phyloP scores from a whole-genome alignment of 345 rosid genomes.

The Geranium brycei region DNA sequence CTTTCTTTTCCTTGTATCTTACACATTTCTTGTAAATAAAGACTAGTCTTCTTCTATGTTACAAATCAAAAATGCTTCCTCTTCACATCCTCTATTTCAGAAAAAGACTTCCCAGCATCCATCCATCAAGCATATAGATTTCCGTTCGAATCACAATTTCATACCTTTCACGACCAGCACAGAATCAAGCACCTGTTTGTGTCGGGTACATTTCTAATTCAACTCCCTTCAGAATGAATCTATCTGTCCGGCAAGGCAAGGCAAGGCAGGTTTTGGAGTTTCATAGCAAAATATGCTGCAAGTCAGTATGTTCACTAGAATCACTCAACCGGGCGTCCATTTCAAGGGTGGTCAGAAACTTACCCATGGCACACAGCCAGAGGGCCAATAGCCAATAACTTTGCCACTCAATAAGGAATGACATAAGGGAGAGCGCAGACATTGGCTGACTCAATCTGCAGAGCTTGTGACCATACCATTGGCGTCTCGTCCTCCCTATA shows the following conservation, averaged over 20 bases:
- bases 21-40: slow-evolving; percentile 25
- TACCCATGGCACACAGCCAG: not conserved
- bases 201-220: not conserved
- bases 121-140: slow-evolving; percentile 14
- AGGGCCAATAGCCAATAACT: slow-evolving; percentile 5
- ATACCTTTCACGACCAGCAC: not conserved
- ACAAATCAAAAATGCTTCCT: slow-evolving; percentile 38
- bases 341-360: not conserved
- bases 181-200: not conserved
- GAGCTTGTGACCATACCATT: slow-evolving; percentile 56
- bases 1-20: slow-evolving; percentile 15
- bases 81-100: slow-evolving; percentile 20
- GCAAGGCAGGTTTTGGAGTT: not conserved
- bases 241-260: not conserved
- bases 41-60: slow-evolving; percentile 18
- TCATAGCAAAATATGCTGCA: not conserved
- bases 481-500: slow-evolving; percentile 18
- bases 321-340: not conserved
- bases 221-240: not conserved
- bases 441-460: slow-evolving; percentile 51
- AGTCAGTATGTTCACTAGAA: not conserved
- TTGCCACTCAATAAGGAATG: slow-evolving; percentile 44
- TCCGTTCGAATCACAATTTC: slow-evolving; percentile 3
- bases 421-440: slow-evolving; percentile 60
- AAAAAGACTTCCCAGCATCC: slow-evolving; percentile 15